Base-by-base conservation (phyloP, 1,284 basidiomycete genomes). In the Ustilago bromivora region DNA sequence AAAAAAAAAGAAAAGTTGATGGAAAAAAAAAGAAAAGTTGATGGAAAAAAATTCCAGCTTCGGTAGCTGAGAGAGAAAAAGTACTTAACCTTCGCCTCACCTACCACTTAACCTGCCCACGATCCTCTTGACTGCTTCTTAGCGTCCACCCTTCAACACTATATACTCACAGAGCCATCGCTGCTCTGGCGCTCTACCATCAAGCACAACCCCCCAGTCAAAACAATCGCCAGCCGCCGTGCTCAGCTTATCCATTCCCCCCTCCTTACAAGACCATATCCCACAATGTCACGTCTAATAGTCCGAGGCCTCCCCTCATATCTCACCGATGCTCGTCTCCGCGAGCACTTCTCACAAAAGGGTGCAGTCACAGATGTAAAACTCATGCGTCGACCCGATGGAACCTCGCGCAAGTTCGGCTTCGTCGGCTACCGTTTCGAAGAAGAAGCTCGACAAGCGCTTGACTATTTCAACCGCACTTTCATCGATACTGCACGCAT, bases 381-480 rank as follows among this genome's bases (percentile, higher is more conserved):
- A 86, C 90, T 98, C 62, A 91, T 95, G 9, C 88, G 89, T 35
- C 93, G 93, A 83, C 88, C 88, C 89, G 86, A 94, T 83, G 94
- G 94, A 1, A 92, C 91, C 1, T 92, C 92, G 3, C 89, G 96
- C 5, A 89, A 94, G 40, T 96, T 99, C 84, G 96, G 93, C 0
- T 99, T 98, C 84, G 90, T 98, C 8, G 96, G 96, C 0, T 98
- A 92, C 89, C 94, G 93, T 86, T 90, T 91, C 0, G 89, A 92
- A 41, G 88, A 89, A 12, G 93, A 98, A 77, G 96, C 96, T 0
- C 74, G 88, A 12, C 89, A 89, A 15, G 94, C 93, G 0, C 90
- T 90, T 84, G 90, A 92, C 53, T 98, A 93, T 92, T 97, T 94
- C 81, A 91, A 97, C 85, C 90, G 90, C 38, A 94, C 92, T 0